Base-by-base conservation (phyloP, 179 eudicot species). In the Corrigiola litoralis region DNA sequence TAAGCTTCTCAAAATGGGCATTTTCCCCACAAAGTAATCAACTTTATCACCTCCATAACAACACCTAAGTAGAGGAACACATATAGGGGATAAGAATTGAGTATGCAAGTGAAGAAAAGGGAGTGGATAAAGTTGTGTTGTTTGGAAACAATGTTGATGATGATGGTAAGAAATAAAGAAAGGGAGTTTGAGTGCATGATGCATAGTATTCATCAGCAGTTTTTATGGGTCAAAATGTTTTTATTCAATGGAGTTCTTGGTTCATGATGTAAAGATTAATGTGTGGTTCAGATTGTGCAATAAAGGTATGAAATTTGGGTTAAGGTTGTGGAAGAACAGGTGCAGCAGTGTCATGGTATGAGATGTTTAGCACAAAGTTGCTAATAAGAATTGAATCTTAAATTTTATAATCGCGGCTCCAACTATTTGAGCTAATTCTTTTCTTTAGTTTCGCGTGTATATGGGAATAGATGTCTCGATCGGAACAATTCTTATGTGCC, bases 41-140 rank as follows among this genome's bases (percentile, higher is more conserved):
- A 67, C 42, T 41, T 51, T 47, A 66, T 65, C 66, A 62, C 51
- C 40, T 40, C 82, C 78, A 66, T 70, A 70, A 37, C 73, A 74
- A 66, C 81, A 73, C 65, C 76, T 71, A 44, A 78, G 78, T 34
- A 53, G 29, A 58, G 81, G 79, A 14, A 49, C 16, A 31, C 33
- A 63, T 63, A 51, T 55, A n/a, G 78, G 57, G 58, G 76, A 67
- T 5, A 61, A 58, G 42, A 66, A 47, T 32, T 45, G 75, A 54
- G 70, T 38, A 24, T 49, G 76, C 7, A 79, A 50, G 32, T 49
- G 61, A 11, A 52, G 17, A 49, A 52, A n/a, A 17, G 47, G 2
- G 20, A 62, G 21, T 38, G 63, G 66, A 34, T 51, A 58, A 57
- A 57, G 34, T 2, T 54, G 40, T 32, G n/a, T 47, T 25, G 6